These are phyloP conservation scores for Blepharisma japonicum DNA, from an alignment of 73 alveolate genomes.

Conservation along the genomic window DNA sequence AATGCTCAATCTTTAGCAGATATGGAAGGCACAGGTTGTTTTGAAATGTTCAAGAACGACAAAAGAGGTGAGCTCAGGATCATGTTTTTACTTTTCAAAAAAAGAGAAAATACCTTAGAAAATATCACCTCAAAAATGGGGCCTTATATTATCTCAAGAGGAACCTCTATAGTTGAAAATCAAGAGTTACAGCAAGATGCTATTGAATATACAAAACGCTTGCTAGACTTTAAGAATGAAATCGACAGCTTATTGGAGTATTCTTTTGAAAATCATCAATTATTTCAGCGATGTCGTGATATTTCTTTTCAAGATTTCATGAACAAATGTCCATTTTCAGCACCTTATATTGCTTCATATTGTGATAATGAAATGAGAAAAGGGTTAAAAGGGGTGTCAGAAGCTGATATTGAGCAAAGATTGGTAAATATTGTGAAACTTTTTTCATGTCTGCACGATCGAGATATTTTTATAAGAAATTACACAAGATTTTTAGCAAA, in stretches of 20 bases:
- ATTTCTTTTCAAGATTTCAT: conserved; percentile 58
- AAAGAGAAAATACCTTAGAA: conserved; percentile 57
- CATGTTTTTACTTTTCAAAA: conserved; percentile 55
- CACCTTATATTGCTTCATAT: conserved; percentile 76
- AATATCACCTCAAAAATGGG: conserved; percentile 57
- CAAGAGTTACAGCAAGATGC: conserved; percentile 71
- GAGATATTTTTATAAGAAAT: conserved; percentile 66
- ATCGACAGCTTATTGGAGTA: conserved; percentile 69
- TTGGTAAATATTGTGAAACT: conserved; percentile 70
- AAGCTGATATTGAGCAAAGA: conserved; percentile 53
- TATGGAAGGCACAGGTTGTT: conserved; percentile 71
- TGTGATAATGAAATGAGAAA: conserved; percentile 72
- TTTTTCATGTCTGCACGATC: conserved; percentile 64
- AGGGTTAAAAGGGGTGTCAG: conserved; percentile 77
- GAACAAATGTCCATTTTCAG: conserved; percentile 61
- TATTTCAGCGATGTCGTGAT: conserved; percentile 59
- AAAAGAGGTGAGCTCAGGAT: conserved; percentile 66
- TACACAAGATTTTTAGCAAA: conserved; percentile 59
- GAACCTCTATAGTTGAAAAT: conserved; percentile 60
- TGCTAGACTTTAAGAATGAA: conserved; percentile 70
- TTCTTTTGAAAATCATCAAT: conserved; percentile 62
- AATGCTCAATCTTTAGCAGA: conserved; percentile 54
- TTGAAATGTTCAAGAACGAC: conserved; percentile 67
- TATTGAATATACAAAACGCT: conserved; percentile 62
- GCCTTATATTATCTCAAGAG: conserved; percentile 72